Evolutionary conservation across 257 asterid genomes (phyloP), one percentile per base, ranked within the genome.

Genomic region (Verbena officinalis): DNA sequence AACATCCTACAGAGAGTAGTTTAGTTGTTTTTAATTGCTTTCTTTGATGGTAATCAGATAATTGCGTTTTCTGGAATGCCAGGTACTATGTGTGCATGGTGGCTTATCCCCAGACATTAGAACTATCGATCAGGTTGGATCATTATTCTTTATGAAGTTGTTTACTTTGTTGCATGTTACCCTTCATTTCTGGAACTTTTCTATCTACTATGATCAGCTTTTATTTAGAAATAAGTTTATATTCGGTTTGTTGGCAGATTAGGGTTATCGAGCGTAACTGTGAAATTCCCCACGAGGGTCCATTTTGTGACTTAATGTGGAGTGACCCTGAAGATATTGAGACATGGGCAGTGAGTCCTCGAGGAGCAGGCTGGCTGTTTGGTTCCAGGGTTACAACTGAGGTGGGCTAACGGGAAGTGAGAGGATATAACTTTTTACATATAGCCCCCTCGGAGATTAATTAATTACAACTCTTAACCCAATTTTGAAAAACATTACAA

Each of bases 361-460:
- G 99, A 67, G 99, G 99, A 69, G 99, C 99, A 61, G 99, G 99
- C 55, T 94, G 99, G 99, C 95, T 94, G 56, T 94, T 90, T 80
- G 97, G 99, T 27, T 94, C 99, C 57, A 79, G 97, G 78, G 99
- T 93, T 53, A 94, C 99, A 53, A 62, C 97, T 70, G 99, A 94
- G 95, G 99, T 86, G 70, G 73, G 75, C 38, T 22, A 34, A 33
- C 43, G 38, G 71, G 39, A 63, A 42, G 40, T 55, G 11, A 12
- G 42, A 44, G 31, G 11, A 38, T 31, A 50, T 39, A 3, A 20
- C 31, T 58, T n/a, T n/a, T n/a, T n/a, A n/a, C n/a, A n/a, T n/a
- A n/a, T n/a, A n/a, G n/a, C n/a, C n/a, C n/a, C n/a, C n/a, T n/a
- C n/a, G n/a, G n/a, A n/a, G n/a, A n/a, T n/a, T n/a, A n/a, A n/a